Evolutionary conservation across 805 yeast genomes (phyloP).

Genomic region (Candida mattraensis): DNA sequence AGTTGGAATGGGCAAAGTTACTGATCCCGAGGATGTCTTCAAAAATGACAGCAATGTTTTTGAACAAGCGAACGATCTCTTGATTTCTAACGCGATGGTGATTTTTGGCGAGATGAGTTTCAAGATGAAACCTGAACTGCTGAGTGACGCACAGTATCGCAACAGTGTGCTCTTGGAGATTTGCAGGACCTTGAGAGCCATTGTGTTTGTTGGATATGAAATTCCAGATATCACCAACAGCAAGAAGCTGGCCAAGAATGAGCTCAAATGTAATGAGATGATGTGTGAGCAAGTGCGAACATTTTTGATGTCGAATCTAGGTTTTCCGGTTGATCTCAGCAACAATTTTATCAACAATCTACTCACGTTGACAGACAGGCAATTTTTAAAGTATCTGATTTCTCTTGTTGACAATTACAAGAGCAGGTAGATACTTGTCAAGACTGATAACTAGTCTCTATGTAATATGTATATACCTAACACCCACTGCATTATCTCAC

Average conservation of each 20-base stretch:
- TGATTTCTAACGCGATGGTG: constrained; percentile 66
- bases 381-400: constrained; percentile 70
- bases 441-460: no score
- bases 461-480: constrained; percentile 7
- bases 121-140: constrained; percentile 60
- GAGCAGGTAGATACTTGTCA: no score
- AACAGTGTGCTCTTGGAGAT: constrained; percentile 68
- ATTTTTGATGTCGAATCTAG: constrained; percentile 52
- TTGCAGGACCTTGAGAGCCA: constrained; percentile 63
- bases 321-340: constrained; percentile 58
- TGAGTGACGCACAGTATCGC: constrained; percentile 78
- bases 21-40: constrained; percentile 56
- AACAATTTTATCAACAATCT: constrained; percentile 63
- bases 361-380: constrained; percentile 54
- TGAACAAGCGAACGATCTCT: constrained; percentile 69
- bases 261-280: constrained; percentile 28
- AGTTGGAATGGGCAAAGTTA: constrained; percentile 69
- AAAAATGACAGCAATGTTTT: constrained; percentile 44
- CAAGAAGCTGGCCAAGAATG: constrained; percentile 25
- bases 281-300: constrained; percentile 31
- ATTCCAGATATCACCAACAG: constrained; percentile 29
- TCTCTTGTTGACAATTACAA: constrained; percentile 34
- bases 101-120: constrained; percentile 80
- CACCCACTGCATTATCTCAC: constrained; percentile 3
- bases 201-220: constrained; percentile 41